Base-by-base conservation (phyloP, 2,329 filamentous ascomycete genomes). In the Colletotrichum coccodes region DNA sequence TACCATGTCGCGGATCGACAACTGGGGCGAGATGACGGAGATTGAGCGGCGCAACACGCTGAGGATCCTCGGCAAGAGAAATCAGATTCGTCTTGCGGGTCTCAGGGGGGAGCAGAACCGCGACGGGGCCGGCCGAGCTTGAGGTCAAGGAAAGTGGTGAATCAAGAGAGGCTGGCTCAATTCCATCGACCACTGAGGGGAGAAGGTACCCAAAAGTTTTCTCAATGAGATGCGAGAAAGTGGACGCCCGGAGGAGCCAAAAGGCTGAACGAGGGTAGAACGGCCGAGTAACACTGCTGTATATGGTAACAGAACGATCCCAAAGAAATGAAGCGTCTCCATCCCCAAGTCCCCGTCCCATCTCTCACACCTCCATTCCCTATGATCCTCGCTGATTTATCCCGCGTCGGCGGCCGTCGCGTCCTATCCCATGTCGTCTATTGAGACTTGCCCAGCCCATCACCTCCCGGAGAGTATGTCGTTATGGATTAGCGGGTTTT, bases 1-100 rank as follows among this genome's bases (percentile, higher is more conserved):
- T 23, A 90, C 90, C 9, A 78, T 94, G 72, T 90, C 89, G 64
- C 86, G 92, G 38, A 92, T 95, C 73, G 80, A 85, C 40, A 94
- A 95, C 78, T 95, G 92, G 92, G 83, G 81, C 9, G 82, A 90
- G 71, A 94, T 94, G 92, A 86, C 87, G 2, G 88, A 89, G 30
- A 84, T 89, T 7, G 92, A 94, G 83, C 85, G 83, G 76, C 80
- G 87, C 76, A 92, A 89, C 74, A 93, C 92, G 42, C 72, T 94
- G 76, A 84, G 89, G 52, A 80, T 94, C 54, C 75, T 95, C 73
- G 88, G 89, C 11, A 91, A 88, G 84, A 83, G 92, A 76, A 94
- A 95, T 76, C 85, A 90, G 81, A 72, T 85, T 74, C 82, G 92
- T 16, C 76, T 91, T 71, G 88, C 86, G 56, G 84, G 81, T 34